Evolutionary conservation across 805 yeast species (phyloP), one percentile per base, ranked within the genome.

Genomic region (Ogataea angusta): DNA sequence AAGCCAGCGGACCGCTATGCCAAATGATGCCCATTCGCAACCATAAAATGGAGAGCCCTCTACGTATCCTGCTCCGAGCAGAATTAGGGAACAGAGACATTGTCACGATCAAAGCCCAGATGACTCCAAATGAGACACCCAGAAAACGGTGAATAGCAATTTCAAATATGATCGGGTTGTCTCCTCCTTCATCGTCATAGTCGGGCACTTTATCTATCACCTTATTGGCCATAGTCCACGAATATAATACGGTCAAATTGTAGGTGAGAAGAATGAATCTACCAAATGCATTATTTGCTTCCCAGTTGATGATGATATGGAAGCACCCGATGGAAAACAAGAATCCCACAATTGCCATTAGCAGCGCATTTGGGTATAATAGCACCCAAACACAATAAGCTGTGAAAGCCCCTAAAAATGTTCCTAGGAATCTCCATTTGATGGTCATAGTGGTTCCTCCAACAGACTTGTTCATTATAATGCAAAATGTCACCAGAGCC

Each of bases 391-490:
- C 68, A 6, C 67, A 9, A 48, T 70, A 79, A 0, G 95, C 95
- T 5, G 67, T 51, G 9, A 68, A 45, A 1, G 90, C 85, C 0
- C 95, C 95, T 6, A 83, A 37, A 43, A 79, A 75, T 0, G 95
- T 87, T 0, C 95, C 95, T 18, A 81, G 45, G 40, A 86, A 69
- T 52, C 85, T 66, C 84, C 85, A 80, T 49, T 80, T 79, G 4
- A 79, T 80, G 0, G 93, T 82, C 79, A 81, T 77, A 9, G 85
- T 75, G 0, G 95, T 87, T 0, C 95, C 95, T 8, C 95, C 95
- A 5, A 85, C 65, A 1, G 90, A 82, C 53, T 85, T 85, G 51
- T 82, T 84, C 91, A 86, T 85, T 67, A 86, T 84, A 40, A 86
- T 82, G 51, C 86, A 80, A 51, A 78, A 86, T 0, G 89, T 80